Percentiles rank a stretch among this genome's conserved stretches.
These are phyloP conservation scores for Acrocalymma vagum DNA, from an alignment of 2,329 filamentous ascomycete genomes.

Conservation along the genomic window DNA sequence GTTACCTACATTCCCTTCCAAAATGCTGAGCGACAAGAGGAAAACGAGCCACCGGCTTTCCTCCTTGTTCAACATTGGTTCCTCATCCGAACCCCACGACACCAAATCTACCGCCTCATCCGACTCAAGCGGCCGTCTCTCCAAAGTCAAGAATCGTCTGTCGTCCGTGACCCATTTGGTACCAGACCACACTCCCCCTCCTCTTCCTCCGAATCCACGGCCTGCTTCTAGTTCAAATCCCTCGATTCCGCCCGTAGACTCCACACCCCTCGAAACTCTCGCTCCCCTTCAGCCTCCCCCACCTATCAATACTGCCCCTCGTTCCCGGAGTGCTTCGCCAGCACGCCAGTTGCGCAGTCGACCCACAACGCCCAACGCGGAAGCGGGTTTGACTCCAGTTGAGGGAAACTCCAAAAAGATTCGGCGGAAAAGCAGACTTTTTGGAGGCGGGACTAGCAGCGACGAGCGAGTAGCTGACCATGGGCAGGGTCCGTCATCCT, in stretches of 20 bases:
- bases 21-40: conserved; percentile 40
- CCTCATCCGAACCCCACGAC: conserved; percentile 25
- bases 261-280: conserved; percentile 26
- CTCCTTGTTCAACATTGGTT: conserved; percentile 39
- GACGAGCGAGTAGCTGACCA: conserved; percentile 25
- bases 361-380: conserved; percentile 27
- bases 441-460: conserved; percentile 35
- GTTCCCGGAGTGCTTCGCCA: conserved; percentile 38
- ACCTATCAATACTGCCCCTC: conserved; percentile 26
- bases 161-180: conserved; percentile 39
- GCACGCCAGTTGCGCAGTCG: conserved; percentile 32
- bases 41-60: conserved; percentile 43
- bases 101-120: conserved; percentile 31
- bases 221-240: conserved; percentile 23
- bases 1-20: conserved; percentile 5
- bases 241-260: conserved; percentile 37
- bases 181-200: conserved; percentile 40
- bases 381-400: conserved; percentile 12
- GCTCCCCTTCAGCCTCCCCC: conserved; percentile 39
- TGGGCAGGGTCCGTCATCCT: conserved; percentile 59
- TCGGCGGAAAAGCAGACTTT: conserved; percentile 44
- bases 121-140: conserved; percentile 36
- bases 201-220: conserved; percentile 20
- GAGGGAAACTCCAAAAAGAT: conserved; percentile 40
- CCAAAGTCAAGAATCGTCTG: conserved; percentile 42